Conservation (phyloP, 164 flowering plant genomes). For the Echeveria elegans region DNA sequence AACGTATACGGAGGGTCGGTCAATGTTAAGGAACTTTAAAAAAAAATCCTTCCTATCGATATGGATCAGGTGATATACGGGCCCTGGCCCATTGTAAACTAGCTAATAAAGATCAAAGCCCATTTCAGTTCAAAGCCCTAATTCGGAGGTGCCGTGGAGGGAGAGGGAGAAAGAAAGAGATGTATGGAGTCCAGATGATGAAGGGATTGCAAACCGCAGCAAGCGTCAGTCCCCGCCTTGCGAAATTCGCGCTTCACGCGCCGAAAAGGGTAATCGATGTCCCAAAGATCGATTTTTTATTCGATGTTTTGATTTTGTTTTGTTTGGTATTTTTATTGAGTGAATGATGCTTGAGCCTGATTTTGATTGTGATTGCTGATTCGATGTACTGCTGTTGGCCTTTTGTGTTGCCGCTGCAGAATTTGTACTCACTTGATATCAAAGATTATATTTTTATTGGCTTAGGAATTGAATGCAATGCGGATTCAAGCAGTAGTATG, state of each 20-base stretch:
- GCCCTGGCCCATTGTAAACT: too few relatives aligned
- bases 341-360: neutral
- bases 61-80: too few relatives aligned
- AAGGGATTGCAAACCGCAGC: neutral
- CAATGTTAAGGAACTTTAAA: too few relatives aligned
- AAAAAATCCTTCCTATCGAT: too few relatives aligned
- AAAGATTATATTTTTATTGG: neutral
- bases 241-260: slow-evolving; percentile 1
- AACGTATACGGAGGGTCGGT: too few relatives aligned
- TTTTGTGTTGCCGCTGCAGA: too few relatives aligned
- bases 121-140: neutral
- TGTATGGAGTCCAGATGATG: neutral
- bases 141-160: neutral
- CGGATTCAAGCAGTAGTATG: too few relatives aligned
- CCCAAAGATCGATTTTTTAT: neutral
- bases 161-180: neutral
- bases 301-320: neutral
- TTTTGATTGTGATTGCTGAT: neutral
- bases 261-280: neutral
- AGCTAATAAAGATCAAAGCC: too few relatives aligned
- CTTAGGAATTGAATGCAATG: neutral
- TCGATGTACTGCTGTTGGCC: neutral
- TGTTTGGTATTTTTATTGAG: neutral
- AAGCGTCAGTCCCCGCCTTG: slow-evolving; percentile 1
- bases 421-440: neutral